Conservation (phyloP, 2,329 filamentous ascomycete species). For the Penicillium sp. region DNA sequence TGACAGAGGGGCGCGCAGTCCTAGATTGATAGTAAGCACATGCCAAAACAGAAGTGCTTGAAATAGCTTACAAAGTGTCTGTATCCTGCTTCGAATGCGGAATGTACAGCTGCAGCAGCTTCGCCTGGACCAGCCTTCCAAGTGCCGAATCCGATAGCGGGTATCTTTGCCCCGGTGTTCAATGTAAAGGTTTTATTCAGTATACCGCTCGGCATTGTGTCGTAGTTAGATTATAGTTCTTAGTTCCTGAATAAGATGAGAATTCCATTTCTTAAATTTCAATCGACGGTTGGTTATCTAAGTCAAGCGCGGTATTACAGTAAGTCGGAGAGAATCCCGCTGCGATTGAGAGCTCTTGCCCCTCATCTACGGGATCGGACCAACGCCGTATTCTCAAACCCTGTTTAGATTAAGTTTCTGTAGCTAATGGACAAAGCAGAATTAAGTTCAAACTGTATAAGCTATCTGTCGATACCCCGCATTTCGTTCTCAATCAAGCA, state of each 20-base stretch:
- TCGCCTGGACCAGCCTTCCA: conserved; percentile 61
- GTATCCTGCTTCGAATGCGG: conserved; percentile 67
- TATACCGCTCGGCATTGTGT: background rate
- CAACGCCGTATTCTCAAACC: background rate
- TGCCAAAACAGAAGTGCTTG: background rate
- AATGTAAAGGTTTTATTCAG: conserved; percentile 19
- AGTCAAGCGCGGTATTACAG: no score
- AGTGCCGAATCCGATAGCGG: conserved; percentile 33
- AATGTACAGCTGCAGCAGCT: conserved; percentile 69
- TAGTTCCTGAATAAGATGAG: fast-evolving
- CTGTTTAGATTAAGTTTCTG: no score
- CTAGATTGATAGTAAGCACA: background rate
- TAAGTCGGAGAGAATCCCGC: conserved; percentile 11
- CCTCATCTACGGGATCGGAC: background rate
- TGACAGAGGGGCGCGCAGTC: conserved; percentile 58
- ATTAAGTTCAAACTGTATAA: no score
- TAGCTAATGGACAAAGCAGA: no score
- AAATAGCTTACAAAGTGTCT: conserved; percentile 61
- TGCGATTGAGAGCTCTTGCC: background rate
- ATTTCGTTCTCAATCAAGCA: background rate
- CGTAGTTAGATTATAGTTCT: background rate
- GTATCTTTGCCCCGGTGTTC: conserved; percentile 34
- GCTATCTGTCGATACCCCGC: no score
- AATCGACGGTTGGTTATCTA: no score
- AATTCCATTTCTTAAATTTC: background rate